Evolutionary conservation across 352 stramenopile genomes (phyloP).

Genomic region (Paralagenidium karlingii): DNA sequence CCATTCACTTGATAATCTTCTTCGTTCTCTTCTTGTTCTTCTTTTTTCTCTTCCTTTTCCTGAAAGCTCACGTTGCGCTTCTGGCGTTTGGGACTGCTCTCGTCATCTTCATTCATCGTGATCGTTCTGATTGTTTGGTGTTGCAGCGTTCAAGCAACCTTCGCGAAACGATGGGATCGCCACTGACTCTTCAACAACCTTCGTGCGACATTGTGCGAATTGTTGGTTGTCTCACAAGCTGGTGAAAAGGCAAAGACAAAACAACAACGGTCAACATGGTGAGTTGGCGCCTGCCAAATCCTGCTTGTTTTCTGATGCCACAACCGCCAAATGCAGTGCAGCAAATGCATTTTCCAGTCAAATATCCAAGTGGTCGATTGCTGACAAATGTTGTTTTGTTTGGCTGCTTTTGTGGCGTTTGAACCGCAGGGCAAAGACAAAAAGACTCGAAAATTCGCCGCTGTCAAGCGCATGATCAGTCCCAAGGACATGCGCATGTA

Average conservation of each 20-base stretch:
- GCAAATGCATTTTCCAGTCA: background rate
- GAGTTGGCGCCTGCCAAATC: background rate
- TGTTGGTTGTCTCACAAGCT: no score
- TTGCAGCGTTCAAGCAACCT: no score
- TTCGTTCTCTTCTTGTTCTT: conserved; percentile 12
- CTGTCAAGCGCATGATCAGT: conserved; percentile 97
- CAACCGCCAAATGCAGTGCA: background rate
- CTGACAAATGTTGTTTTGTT: conserved; percentile 5
- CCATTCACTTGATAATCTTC: conserved; percentile 13
- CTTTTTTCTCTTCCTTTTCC: no score
- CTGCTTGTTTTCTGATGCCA: no score
- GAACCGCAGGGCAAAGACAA: conserved; percentile 89
- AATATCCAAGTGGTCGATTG: conserved; percentile 11
- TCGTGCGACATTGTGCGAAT: conserved; percentile 4
- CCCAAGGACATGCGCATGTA: conserved; percentile 96
- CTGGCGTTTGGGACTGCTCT: no score
- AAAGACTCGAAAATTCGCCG: conserved; percentile 96
- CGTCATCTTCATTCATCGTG: no score
- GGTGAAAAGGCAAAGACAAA: background rate
- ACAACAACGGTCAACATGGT: conserved; percentile 8
- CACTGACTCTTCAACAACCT: conserved; percentile 6
- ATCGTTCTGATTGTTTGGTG: no score
- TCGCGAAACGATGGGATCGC: no score
- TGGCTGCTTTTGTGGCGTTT: conserved; percentile 10
- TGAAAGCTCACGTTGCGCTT: no score